A percentile compares a stretch with the other conserved stretches of the same genome.
Evolutionary conservation across 441 rosid genomes (phyloP).

Genomic region (Gossypium gossypioides): DNA sequence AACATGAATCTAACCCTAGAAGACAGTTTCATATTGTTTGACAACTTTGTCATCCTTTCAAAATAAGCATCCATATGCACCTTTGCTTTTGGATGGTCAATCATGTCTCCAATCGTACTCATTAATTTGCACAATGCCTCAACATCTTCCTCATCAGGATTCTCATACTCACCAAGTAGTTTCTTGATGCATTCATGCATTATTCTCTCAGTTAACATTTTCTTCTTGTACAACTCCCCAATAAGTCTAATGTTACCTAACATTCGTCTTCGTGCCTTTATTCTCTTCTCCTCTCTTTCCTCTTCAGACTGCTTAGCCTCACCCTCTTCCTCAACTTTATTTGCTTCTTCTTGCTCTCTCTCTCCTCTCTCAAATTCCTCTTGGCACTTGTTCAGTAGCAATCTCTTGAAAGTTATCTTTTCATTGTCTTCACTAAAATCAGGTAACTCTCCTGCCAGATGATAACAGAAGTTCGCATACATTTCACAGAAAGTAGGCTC

Average conservation of each 20-base stretch:
- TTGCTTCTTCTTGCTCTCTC: conserved; percentile 3
- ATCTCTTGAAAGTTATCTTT: conserved; percentile 71
- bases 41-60: conserved; percentile 54
- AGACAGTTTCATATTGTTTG: conserved; percentile 56
- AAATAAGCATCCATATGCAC: conserved; percentile 68
- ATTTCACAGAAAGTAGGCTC: conserved; percentile 98
- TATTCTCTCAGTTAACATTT: conserved; percentile 71
- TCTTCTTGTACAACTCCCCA: conserved; percentile 92
- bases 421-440: conserved; percentile 56
- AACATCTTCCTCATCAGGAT: conserved; percentile 83
- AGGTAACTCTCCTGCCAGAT: conserved; percentile 64
- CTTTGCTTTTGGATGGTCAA: conserved; percentile 72
- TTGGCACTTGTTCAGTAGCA: conserved; percentile 83
- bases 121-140: conserved; percentile 88
- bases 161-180: conserved; percentile 65
- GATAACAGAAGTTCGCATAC: conserved; percentile 83
- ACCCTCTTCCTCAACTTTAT: conserved; percentile 2
- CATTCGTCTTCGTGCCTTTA: conserved; percentile 81
- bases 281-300: conserved; percentile 82
- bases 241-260: conserved; percentile 89
- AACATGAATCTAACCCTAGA: conserved; percentile 89
- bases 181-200: conserved; percentile 81
- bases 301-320: conserved; percentile 35
- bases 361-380: conserved; percentile 59
- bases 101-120: conserved; percentile 91